Conservation (phyloP, 148 eudicot species). For the Agrostemma githago region DNA sequence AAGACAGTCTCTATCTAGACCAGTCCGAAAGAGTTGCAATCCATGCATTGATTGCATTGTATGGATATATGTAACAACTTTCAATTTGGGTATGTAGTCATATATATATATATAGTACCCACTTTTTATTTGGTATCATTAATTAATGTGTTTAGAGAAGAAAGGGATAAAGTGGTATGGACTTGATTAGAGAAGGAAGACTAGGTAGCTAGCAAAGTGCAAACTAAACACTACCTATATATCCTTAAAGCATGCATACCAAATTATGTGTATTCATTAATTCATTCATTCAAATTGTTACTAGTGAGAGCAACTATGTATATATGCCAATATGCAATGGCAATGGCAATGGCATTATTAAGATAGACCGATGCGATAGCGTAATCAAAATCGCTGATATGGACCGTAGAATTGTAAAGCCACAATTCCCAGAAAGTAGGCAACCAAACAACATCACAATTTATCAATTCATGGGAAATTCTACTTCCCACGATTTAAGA, state of each 20-base stretch:
- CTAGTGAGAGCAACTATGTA: too few relatives aligned
- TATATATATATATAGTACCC: background rate
- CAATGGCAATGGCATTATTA: too few relatives aligned
- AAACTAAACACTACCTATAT: background rate
- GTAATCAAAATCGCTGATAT: too few relatives aligned
- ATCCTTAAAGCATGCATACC: background rate
- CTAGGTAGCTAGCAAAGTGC: background rate
- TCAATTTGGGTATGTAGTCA: background rate
- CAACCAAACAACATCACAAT: too few relatives aligned
- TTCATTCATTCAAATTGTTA: too few relatives aligned
- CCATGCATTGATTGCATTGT: background rate
- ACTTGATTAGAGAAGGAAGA: background rate
- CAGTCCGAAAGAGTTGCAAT: background rate
- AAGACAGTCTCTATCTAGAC: too few relatives aligned
- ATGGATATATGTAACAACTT: background rate
- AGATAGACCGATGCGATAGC: too few relatives aligned
- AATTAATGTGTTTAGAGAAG: slow-evolving; percentile 13
- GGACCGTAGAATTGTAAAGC: too few relatives aligned
- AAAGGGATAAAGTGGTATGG: slow-evolving; percentile 17
- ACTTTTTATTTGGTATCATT: slow-evolving; percentile 15
- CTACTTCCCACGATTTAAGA: too few relatives aligned
- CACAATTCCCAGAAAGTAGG: too few relatives aligned
- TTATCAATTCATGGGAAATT: too few relatives aligned
- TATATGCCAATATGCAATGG: too few relatives aligned
- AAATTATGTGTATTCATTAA: background rate